A percentile compares a stretch with the other conserved stretches of the same genome.
These are phyloP conservation scores for Plasmodium sp. DNA, from an alignment of 169 alveolate species.

Conservation along the genomic window DNA sequence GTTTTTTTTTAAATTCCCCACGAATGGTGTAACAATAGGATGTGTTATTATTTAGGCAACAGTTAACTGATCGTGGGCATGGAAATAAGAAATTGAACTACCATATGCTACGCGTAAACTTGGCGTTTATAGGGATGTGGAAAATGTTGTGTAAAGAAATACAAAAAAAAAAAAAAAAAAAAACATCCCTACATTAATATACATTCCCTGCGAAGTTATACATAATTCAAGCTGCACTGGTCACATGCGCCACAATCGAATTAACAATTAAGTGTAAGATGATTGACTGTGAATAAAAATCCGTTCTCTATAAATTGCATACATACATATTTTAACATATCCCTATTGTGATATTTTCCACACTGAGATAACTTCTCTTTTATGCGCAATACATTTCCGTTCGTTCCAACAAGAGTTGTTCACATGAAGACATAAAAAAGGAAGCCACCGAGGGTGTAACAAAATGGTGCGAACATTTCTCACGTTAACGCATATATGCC, in stretches of 20 bases:
- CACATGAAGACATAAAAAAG: background rate
- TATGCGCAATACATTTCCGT: background rate
- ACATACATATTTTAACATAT: background rate
- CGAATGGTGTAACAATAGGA: background rate
- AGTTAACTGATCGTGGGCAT: background rate
- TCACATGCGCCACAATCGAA: background rate
- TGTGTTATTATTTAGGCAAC: background rate
- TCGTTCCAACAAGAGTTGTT: background rate
- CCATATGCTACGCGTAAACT: background rate
- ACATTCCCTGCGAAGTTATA: background rate
- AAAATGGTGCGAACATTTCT: background rate
- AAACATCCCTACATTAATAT: background rate
- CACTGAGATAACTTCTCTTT: background rate
- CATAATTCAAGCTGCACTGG: background rate
- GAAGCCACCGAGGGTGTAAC: background rate
- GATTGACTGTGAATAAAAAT: background rate
- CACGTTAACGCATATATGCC: background rate
- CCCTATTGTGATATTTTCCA: background rate
- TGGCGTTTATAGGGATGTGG: background rate
- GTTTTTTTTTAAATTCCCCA: background rate
- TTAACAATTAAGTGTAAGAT: background rate
- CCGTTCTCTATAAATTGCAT: background rate
- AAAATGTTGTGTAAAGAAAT: background rate
- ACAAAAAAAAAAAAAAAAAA: background rate
- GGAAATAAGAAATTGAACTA: background rate